These are phyloP conservation scores for Heliosperma pusillum DNA, from an alignment of 148 eudicot species.

Conservation along the genomic window DNA sequence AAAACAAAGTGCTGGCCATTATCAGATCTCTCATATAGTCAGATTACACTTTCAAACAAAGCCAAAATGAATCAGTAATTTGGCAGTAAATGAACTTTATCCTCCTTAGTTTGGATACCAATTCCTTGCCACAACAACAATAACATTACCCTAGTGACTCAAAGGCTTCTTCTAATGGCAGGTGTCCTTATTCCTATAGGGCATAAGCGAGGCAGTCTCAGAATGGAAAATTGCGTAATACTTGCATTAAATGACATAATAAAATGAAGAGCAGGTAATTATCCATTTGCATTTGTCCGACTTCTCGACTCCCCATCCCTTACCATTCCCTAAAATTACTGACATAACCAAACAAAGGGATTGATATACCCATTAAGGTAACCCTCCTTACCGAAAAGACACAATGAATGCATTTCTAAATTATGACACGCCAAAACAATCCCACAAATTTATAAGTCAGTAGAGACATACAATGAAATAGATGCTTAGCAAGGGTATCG, in stretches of 20 bases:
- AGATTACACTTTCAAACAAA: constrained; percentile 1
- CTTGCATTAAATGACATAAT: no score
- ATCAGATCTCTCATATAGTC: neutral
- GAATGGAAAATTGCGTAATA: neutral
- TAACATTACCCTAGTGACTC: neutral
- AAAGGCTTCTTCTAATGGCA: neutral
- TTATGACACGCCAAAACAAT: neutral
- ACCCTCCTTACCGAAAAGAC: constrained; percentile 14
- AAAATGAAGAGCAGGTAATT: no score
- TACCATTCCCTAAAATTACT: neutral
- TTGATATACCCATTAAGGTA: neutral
- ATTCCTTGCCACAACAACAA: neutral
- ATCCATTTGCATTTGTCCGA: no score
- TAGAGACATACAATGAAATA: constrained; percentile 74
- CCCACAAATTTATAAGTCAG: neutral
- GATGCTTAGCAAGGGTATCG: constrained; percentile 92
- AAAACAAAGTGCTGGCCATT: neutral
- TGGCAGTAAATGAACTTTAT: neutral
- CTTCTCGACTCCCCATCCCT: neutral
- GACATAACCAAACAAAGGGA: neutral
- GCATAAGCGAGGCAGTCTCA: neutral
- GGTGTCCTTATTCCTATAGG: neutral
- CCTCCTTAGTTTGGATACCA: neutral
- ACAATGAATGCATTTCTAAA: neutral
- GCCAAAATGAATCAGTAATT: neutral